Base-by-base conservation (phyloP, 257 asterid genomes). In the Solanum sitiens region DNA sequence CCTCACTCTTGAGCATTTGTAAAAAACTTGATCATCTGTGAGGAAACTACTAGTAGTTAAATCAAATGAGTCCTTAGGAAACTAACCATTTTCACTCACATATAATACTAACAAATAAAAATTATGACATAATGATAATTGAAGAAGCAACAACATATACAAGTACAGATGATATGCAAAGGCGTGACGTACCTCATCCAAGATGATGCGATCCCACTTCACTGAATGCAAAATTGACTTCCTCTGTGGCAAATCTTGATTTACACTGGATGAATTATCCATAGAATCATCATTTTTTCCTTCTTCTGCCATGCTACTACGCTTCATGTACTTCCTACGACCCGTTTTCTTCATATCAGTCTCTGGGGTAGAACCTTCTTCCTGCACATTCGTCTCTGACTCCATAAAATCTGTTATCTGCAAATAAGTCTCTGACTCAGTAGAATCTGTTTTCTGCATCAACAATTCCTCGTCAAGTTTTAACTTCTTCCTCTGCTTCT, bases 191-290 rank as follows among this genome's bases (percentile, higher is more conserved):
- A 96, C 98, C 95, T 96, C 99, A 90, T 96, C 99, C 93, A 96
- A 90, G 83, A 96, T 90, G 83, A 96, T 87, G 35, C 99, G 98
- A 83, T 94, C 91, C 99, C 99, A 96, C 45, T 87, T 89, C 87
- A 95, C 92, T 25, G 93, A 93, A 90, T 96, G 98, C 92, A 96
- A 92, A 89, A 93, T 86, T 87, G 98, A 94, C 89, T 90, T 93
- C 67, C 87, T 90, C 65, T 61, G 56, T 42, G 94, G 74, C 9
- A 92, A 83, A 53, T 88, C 18, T 50, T 45, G 87, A 65, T 90
- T 94, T 82, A 39, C 61, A 59, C 79, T 90, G 44, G 71, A 91
- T 84, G 89, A 61, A 88, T 84, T 83, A 86, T 88, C 92, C 79
- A 39, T 35, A 42, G 86, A 61, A 71, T 20, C 53, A 84, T 89